Conservation (phyloP, 257 asterid genomes). For the Ajuga chamaepitys region DNA sequence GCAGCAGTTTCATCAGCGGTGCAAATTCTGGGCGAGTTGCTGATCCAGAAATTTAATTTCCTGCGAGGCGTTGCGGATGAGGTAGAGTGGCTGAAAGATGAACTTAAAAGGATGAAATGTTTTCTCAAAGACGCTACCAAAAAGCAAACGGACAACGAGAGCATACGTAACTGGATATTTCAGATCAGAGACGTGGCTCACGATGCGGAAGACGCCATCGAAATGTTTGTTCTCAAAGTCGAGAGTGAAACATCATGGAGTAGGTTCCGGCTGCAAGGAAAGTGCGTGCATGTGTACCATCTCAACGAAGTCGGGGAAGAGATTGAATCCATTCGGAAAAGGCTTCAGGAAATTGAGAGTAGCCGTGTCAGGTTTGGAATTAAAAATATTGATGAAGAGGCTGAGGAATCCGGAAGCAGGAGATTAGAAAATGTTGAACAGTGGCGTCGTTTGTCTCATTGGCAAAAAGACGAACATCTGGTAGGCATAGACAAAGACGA, state of each 20-base stretch:
- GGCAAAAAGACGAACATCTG: neutral
- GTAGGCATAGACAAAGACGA: slow-evolving; percentile 12
- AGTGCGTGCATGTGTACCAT: neutral
- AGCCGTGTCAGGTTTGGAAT: neutral
- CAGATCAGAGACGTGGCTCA: slow-evolving; percentile 17
- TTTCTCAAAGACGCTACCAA: slow-evolving; percentile 27
- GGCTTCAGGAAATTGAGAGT: neutral
- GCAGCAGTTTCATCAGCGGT: slow-evolving; percentile 13
- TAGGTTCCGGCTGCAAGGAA: neutral
- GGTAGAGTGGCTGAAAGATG: slow-evolving; percentile 2
- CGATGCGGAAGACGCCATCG: slow-evolving; percentile 21
- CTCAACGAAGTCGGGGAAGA: slow-evolving; percentile 3
- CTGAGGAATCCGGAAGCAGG: neutral
- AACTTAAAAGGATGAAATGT: slow-evolving; percentile 16
- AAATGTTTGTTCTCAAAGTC: slow-evolving; percentile 13
- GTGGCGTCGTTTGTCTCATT: neutral
- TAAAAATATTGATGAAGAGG: neutral
- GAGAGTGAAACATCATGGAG: neutral
- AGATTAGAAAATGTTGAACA: neutral
- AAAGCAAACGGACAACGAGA: slow-evolving; percentile 13
- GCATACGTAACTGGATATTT: slow-evolving; percentile 13
- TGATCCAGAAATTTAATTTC: neutral
- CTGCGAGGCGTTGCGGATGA: slow-evolving; percentile 1
- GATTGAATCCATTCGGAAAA: slow-evolving; percentile 1
- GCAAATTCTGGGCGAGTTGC: neutral